Evolutionary conservation across 768 basidiomycete species (phyloP).

Genomic region (Agaricus blazei): DNA sequence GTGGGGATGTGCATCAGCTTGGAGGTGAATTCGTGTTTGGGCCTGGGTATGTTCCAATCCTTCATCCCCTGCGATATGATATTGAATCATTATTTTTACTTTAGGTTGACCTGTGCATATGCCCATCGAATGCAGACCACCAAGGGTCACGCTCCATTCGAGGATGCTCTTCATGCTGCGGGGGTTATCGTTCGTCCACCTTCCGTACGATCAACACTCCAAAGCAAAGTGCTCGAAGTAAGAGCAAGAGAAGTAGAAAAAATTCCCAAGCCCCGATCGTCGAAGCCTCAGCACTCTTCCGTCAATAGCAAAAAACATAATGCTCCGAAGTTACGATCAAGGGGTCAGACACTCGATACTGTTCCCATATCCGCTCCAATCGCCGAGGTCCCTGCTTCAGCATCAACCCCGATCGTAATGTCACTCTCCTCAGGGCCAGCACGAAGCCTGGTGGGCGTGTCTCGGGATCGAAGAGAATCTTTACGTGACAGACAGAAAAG

Average conservation of each 20-base stretch:
- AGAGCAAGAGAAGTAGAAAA: neutral
- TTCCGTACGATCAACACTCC: neutral
- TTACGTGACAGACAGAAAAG: constrained; percentile 2
- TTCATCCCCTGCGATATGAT: neutral
- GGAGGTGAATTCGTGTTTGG: constrained; percentile 81
- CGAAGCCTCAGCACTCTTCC: constrained; percentile 1
- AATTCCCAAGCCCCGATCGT: neutral
- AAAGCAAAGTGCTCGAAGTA: neutral
- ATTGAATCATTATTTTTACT: neutral
- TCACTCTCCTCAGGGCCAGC: neutral
- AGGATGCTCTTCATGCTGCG: constrained; percentile 61
- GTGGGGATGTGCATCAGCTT: constrained; percentile 72
- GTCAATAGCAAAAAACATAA: neutral
- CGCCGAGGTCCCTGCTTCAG: neutral
- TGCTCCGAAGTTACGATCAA: neutral
- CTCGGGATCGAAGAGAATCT: neutral
- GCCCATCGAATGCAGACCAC: constrained; percentile 84
- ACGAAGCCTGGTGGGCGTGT: neutral
- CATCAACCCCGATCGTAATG: neutral
- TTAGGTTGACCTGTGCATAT: constrained; percentile 60
- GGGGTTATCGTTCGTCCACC: constrained; percentile 20
- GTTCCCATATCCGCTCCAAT: neutral
- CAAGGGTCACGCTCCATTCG: constrained; percentile 69
- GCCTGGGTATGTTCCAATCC: constrained; percentile 30
- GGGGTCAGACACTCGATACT: neutral